Percentiles rank a stretch among this genome's conserved stretches.
Evolutionary conservation across 352 stramenopile genomes (phyloP).

Genomic region (Aphanomyces invadans): DNA sequence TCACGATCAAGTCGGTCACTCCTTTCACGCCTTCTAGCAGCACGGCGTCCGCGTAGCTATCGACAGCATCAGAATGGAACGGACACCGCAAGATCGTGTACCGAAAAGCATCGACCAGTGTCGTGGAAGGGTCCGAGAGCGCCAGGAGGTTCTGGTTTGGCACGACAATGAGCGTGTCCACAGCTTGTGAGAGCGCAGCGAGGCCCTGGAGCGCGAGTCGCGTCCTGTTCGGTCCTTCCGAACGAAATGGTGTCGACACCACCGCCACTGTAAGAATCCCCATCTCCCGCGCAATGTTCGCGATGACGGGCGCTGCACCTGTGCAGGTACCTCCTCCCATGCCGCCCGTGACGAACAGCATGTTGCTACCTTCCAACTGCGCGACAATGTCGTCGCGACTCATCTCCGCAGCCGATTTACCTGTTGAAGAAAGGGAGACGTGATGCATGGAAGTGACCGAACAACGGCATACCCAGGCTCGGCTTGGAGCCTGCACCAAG

Average conservation of each 20-base stretch:
- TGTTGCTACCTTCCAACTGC: slow-evolving; percentile 88
- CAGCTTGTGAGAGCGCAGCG: slow-evolving; percentile 85
- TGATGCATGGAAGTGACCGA: slow-evolving; percentile 26
- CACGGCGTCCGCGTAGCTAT: slow-evolving; percentile 86
- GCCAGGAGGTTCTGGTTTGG: slow-evolving; percentile 94
- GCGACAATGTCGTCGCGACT: slow-evolving; percentile 84
- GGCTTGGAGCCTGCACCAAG: slow-evolving; percentile 76
- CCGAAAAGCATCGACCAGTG: slow-evolving; percentile 89
- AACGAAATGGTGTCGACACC: slow-evolving; percentile 94
- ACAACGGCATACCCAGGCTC: slow-evolving; percentile 41
- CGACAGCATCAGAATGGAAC: neutral
- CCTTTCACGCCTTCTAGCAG: slow-evolving; percentile 92
- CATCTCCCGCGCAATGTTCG: slow-evolving; percentile 86
- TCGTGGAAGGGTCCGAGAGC: slow-evolving; percentile 89
- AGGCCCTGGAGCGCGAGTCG: slow-evolving; percentile 89
- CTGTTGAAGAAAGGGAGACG: slow-evolving; percentile 27
- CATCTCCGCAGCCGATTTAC: slow-evolving; percentile 77
- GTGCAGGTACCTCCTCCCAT: slow-evolving; percentile 92
- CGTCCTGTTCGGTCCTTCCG: slow-evolving; percentile 91
- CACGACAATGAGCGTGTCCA: slow-evolving; percentile 96
- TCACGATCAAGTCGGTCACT: slow-evolving; percentile 94
- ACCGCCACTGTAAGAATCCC: slow-evolving; percentile 93
- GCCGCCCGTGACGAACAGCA: slow-evolving; percentile 94
- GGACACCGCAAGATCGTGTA: slow-evolving; percentile 36
- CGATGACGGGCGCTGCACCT: slow-evolving; percentile 89